Conservation (phyloP, 1,139 yeast genomes). For the Pneumocystis sp. region DNA sequence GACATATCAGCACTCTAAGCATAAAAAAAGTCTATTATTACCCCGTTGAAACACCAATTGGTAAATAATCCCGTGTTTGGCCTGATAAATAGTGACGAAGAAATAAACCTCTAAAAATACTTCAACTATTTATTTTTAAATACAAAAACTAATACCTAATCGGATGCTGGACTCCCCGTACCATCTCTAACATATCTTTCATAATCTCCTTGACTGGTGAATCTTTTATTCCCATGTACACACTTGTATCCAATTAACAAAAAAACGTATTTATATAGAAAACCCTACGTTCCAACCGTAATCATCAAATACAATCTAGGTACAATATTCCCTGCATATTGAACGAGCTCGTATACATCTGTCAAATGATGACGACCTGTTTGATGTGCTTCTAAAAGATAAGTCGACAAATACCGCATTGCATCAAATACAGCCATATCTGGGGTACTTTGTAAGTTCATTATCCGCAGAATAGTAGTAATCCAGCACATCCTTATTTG, state of each 20-base stretch:
- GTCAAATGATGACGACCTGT: conserved; percentile 52
- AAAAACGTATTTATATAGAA: background rate
- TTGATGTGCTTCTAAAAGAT: conserved; percentile 52
- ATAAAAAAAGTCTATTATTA: conserved; percentile 8
- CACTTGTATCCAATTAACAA: conserved; percentile 5
- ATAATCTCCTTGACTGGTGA: conserved; percentile 76
- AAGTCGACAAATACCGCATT: conserved; percentile 50
- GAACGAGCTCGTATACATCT: conserved; percentile 85
- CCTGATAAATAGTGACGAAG: conserved; percentile 79
- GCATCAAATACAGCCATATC: conserved; percentile 56
- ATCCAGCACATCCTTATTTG: background rate
- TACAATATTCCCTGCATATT: conserved; percentile 71
- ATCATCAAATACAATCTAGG: conserved; percentile 91
- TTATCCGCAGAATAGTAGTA: background rate
- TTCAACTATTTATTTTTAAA: background rate
- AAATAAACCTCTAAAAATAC: conserved; percentile 46
- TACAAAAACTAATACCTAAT: conserved; percentile 23
- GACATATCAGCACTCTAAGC: background rate
- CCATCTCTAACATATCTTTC: conserved; percentile 96
- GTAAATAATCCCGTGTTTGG: conserved; percentile 58
- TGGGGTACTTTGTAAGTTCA: background rate
- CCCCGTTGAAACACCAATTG: conserved; percentile 24
- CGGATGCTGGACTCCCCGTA: conserved; percentile 95
- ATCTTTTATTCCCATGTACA: conserved; percentile 38
- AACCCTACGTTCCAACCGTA: conserved; percentile 56